Evolutionary conservation across 164 flowering plant species (phyloP).

Genomic region (Stephania japonica): DNA sequence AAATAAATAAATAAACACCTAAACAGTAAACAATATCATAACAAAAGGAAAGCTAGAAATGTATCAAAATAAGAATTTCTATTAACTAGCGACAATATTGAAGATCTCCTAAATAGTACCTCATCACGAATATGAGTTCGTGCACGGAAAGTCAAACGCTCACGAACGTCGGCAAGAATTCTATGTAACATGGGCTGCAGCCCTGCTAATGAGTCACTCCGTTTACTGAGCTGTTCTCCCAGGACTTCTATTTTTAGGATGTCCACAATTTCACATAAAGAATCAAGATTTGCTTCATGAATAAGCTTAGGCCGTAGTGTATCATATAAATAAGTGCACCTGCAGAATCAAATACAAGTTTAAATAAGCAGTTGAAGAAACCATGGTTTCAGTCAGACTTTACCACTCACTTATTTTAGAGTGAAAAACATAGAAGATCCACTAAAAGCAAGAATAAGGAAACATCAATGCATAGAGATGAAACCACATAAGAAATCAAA

Average conservation of each 20-base stretch:
- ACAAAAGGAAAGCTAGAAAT: neutral
- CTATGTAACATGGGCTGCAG: slow-evolving; percentile 76
- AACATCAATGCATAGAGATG: neutral
- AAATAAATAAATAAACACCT: neutral
- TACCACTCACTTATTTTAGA: neutral
- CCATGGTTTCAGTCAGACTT: neutral
- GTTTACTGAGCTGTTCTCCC: slow-evolving; percentile 74
- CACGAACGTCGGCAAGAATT: slow-evolving; percentile 91
- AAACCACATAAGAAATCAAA: neutral
- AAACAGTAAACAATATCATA: neutral
- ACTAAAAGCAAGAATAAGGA: neutral
- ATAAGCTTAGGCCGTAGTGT: slow-evolving; percentile 88
- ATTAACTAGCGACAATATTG: neutral
- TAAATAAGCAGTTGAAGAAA: neutral
- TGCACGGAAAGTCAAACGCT: slow-evolving; percentile 91
- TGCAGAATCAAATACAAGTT: slow-evolving; percentile 28
- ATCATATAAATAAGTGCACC: slow-evolving; percentile 90
- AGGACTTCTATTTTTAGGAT: slow-evolving; percentile 93
- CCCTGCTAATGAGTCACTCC: slow-evolving; percentile 80
- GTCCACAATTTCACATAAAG: slow-evolving; percentile 92
- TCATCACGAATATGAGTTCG: slow-evolving; percentile 93
- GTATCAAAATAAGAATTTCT: neutral
- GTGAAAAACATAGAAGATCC: neutral
- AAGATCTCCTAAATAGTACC: slow-evolving; percentile 30
- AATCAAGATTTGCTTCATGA: slow-evolving; percentile 88